Evolutionary conservation across 148 eudicot genomes (phyloP).

Genomic region (Rhododendron henanense): DNA sequence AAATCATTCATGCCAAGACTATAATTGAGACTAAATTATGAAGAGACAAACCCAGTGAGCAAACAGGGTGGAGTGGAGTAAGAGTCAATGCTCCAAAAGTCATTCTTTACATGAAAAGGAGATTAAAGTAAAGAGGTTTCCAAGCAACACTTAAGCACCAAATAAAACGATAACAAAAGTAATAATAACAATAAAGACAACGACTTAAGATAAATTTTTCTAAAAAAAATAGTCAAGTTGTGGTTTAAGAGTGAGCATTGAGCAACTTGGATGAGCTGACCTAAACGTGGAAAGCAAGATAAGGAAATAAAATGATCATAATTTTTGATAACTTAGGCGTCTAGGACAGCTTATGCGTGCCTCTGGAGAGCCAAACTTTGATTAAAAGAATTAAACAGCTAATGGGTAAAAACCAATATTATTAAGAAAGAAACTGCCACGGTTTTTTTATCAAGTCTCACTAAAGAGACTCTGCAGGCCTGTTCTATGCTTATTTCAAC

Average conservation of each 20-base stretch:
- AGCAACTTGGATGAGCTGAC: background rate
- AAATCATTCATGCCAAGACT: background rate
- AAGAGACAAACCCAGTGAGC: background rate
- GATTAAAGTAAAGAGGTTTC: background rate
- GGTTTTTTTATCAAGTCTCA: background rate
- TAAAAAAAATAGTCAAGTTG: background rate
- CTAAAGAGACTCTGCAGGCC: background rate
- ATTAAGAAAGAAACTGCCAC: background rate
- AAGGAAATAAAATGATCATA: background rate
- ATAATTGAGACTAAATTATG: background rate
- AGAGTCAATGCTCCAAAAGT: background rate
- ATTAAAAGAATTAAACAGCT: background rate
- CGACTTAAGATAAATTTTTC: background rate
- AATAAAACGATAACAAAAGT: background rate
- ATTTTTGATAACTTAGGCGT: too few species aligned
- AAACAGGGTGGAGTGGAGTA: conserved; percentile 4
- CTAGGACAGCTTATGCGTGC: background rate
- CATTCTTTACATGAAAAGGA: background rate
- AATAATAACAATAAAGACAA: background rate
- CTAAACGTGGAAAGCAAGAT: background rate
- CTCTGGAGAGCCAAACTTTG: background rate
- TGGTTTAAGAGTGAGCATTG: background rate
- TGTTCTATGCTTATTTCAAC: background rate
- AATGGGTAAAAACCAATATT: background rate
- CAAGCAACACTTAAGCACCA: background rate